phyloP scores from a whole-genome alignment of 805 yeast species.

The Pichia kluyveri region DNA sequence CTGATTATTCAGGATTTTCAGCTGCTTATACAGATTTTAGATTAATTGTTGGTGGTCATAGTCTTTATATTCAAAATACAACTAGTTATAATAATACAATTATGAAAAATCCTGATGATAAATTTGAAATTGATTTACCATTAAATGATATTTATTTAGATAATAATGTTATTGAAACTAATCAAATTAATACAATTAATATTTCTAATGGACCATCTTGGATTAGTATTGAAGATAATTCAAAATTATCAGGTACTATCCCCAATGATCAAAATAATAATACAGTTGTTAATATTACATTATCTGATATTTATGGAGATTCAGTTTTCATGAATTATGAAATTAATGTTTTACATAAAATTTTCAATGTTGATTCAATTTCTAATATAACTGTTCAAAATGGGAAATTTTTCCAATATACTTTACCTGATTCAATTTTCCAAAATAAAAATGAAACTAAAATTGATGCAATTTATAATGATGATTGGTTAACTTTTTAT shows the following conservation, averaged over 20 bases:
- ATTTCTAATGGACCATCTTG: slow-evolving; percentile 52
- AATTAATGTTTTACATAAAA: slow-evolving; percentile 41
- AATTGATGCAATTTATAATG: slow-evolving; percentile 35
- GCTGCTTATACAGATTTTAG: slow-evolving; percentile 64
- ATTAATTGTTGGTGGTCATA: slow-evolving; percentile 82
- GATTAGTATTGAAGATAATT: slow-evolving; percentile 34
- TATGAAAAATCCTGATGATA: slow-evolving; percentile 58
- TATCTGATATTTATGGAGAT: slow-evolving; percentile 54
- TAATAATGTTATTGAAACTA: slow-evolving; percentile 34
- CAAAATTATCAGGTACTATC: slow-evolving; percentile 45
- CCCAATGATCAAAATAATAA: slow-evolving; percentile 38
- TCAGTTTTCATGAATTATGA: slow-evolving; percentile 48
- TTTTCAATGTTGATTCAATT: slow-evolving; percentile 46
- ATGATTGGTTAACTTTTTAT: slow-evolving; percentile 62
- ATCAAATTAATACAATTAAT: slow-evolving; percentile 47
- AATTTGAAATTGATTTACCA: slow-evolving; percentile 52
- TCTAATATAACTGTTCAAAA: slow-evolving; percentile 61
- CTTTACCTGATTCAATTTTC: slow-evolving; percentile 46
- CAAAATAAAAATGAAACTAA: slow-evolving; percentile 43
- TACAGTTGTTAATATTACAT: slow-evolving; percentile 40
- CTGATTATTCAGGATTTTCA: slow-evolving; percentile 68
- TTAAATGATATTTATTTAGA: slow-evolving; percentile 57
- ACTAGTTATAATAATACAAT: slow-evolving; percentile 31
- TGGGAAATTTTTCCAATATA: slow-evolving; percentile 50
- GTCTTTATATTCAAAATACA: slow-evolving; percentile 57